Percentiles rank a stretch among this genome's conserved stretches.
These are phyloP conservation scores for Wickerhamomyces queroliae DNA, from an alignment of 805 yeast genomes.

Conservation along the genomic window DNA sequence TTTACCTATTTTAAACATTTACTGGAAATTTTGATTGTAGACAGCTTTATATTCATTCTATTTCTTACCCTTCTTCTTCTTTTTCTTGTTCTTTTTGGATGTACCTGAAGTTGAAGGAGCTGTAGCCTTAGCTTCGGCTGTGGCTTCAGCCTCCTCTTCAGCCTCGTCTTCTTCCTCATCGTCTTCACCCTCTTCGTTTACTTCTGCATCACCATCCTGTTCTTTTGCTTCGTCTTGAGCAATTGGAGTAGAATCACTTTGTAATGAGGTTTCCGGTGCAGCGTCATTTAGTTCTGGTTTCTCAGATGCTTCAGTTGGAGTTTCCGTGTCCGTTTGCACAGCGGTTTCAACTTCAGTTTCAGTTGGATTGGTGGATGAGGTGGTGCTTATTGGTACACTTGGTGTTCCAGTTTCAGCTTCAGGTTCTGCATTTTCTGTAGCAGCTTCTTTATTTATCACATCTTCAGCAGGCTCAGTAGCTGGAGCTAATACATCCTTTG, in stretches of 20 bases:
- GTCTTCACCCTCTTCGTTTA: constrained; percentile 2
- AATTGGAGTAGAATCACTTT: constrained; percentile 8
- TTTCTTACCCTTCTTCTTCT: constrained; percentile 29
- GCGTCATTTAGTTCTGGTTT: constrained; percentile 5
- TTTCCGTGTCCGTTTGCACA: constrained; percentile 12
- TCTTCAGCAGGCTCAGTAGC: too few species aligned
- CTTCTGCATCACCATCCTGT: constrained; percentile 1
- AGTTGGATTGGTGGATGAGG: not conserved
- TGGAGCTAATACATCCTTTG: too few species aligned
- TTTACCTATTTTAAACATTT: too few species aligned
- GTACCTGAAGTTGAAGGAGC: not conserved
- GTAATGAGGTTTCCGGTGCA: constrained; percentile 5
- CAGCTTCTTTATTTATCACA: not conserved
- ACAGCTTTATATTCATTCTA: constrained; percentile 11
- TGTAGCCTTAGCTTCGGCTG: constrained; percentile 3
- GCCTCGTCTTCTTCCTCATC: constrained; percentile 3
- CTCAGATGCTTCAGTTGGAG: constrained; percentile 9
- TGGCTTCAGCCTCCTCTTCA: constrained; percentile 1
- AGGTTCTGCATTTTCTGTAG: constrained; percentile 7
- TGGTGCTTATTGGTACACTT: constrained; percentile 7
- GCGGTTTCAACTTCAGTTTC: constrained; percentile 8
- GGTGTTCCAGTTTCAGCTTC: constrained; percentile 4
- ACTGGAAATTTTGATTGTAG: too few species aligned
- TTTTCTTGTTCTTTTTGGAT: constrained; percentile 27
- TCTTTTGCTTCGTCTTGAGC: constrained; percentile 7